phyloP scores from a whole-genome alignment of 2,329 filamentous ascomycete species.

The Phyllosticta citribraziliensis region DNA sequence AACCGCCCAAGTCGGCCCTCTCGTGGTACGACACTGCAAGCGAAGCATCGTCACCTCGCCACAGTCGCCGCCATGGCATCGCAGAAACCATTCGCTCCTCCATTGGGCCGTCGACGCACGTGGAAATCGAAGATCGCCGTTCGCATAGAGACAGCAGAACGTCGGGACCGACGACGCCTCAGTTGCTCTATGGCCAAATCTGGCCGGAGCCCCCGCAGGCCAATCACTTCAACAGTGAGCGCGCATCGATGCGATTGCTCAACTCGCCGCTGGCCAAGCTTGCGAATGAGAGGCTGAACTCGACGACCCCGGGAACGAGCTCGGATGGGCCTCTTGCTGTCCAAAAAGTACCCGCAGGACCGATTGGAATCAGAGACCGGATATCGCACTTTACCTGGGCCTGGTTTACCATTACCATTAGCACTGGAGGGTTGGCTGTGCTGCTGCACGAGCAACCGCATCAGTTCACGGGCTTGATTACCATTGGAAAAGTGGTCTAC shows the following conservation, averaged over 20 bases:
- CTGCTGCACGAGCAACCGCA: conserved; percentile 35
- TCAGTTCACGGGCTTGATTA: conserved; percentile 39
- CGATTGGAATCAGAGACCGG: conserved; percentile 14
- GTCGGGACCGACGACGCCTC: not conserved
- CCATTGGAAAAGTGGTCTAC: conserved; percentile 43
- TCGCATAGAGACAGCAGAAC: not conserved
- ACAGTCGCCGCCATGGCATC: not conserved
- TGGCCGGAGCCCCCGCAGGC: not conserved
- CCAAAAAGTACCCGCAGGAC: not conserved
- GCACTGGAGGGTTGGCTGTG: conserved; percentile 37
- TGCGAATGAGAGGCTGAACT: not conserved
- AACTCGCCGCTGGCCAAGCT: not conserved
- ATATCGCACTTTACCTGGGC: conserved; percentile 38
- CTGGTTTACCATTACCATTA: conserved; percentile 39
- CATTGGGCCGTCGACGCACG: not conserved
- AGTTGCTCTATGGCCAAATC: not conserved
- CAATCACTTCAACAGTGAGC: not conserved
- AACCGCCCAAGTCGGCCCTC: not conserved
- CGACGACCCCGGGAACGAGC: not conserved
- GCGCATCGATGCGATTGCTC: not conserved
- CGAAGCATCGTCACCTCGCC: not conserved
- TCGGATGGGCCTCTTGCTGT: not conserved
- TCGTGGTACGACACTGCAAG: not conserved
- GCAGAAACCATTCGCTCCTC: not conserved
- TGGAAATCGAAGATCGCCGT: not conserved